Evolutionary conservation across 2,329 filamentous ascomycete species (phyloP).

Genomic region (Fusarium xyrophilum): DNA sequence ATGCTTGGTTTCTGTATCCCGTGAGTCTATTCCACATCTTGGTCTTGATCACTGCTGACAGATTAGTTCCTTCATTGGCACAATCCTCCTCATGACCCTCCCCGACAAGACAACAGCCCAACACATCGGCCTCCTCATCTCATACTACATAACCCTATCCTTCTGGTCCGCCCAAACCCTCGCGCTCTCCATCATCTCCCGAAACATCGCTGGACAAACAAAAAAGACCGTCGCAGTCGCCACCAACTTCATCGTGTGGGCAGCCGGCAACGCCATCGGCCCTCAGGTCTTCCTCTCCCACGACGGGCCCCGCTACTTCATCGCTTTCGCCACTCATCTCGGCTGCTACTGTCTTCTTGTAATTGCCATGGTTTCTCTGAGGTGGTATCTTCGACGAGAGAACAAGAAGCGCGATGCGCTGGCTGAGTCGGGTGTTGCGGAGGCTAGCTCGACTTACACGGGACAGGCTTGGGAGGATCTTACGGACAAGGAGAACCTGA

Average conservation of each 20-base stretch:
- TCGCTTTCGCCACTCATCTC: constrained; percentile 72
- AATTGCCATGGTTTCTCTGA: constrained; percentile 61
- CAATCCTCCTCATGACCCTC: constrained; percentile 68
- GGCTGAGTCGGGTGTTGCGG: constrained; percentile 50
- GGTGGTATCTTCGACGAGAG: constrained; percentile 63
- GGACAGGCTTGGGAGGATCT: constrained; percentile 67
- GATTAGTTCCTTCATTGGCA: constrained; percentile 65
- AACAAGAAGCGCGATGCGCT: constrained; percentile 65
- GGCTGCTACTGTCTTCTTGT: constrained; percentile 71
- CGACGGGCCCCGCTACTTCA: constrained; percentile 66
- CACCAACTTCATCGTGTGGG: constrained; percentile 74
- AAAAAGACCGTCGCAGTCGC: constrained; percentile 75
- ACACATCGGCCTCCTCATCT: constrained; percentile 69
- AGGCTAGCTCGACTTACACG: constrained; percentile 46
- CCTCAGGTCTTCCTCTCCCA: constrained; percentile 23
- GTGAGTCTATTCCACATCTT: constrained; percentile 42
- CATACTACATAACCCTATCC: constrained; percentile 77
- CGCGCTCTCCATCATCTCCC: constrained; percentile 69
- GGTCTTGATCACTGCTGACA: neutral
- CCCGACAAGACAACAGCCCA: neutral
- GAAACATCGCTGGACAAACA: constrained; percentile 75
- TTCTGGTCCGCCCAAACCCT: constrained; percentile 79
- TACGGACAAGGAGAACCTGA: constrained; percentile 67
- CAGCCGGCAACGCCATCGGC: constrained; percentile 70
- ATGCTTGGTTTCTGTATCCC: constrained; percentile 73